Conservation (phyloP, 768 basidiomycete genomes). For the Harrya chromipes region DNA sequence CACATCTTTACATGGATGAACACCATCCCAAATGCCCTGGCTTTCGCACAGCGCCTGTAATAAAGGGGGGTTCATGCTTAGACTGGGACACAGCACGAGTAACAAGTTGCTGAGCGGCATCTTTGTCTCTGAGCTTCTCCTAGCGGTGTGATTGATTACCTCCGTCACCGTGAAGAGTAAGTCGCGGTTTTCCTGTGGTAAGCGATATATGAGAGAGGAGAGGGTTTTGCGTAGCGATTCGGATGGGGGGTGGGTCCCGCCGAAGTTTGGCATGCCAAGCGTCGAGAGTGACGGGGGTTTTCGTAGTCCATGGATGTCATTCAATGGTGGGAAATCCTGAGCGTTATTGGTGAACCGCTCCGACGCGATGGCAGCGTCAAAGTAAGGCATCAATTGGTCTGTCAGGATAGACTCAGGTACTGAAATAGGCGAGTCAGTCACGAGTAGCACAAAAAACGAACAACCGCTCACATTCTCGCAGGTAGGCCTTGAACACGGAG, state of each 20-base stretch:
- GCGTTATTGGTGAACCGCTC: slow-evolving; percentile 40
- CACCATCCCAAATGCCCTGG: slow-evolving; percentile 58
- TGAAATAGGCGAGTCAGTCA: slow-evolving; percentile 31
- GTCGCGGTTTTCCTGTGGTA: slow-evolving; percentile 82
- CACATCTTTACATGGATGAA: slow-evolving; percentile 7
- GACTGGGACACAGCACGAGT: slow-evolving; percentile 83
- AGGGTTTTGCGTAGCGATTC: slow-evolving; percentile 55
- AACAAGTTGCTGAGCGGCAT: slow-evolving; percentile 92
- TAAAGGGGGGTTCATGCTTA: slow-evolving; percentile 74
- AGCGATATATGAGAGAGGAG: slow-evolving; percentile 55
- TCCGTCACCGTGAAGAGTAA: slow-evolving; percentile 80
- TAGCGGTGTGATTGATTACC: slow-evolving; percentile 73
- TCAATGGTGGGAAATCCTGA: slow-evolving; percentile 33
- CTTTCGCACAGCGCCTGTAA: slow-evolving; percentile 72
- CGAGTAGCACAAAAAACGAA: neutral
- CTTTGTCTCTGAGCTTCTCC: slow-evolving; percentile 68
- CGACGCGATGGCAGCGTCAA: slow-evolving; percentile 70
- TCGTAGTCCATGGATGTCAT: slow-evolving; percentile 44
- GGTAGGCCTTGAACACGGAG: slow-evolving; percentile 87
- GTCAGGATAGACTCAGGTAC: slow-evolving; percentile 90
- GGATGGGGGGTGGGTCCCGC: slow-evolving; percentile 60
- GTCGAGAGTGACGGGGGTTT: slow-evolving; percentile 82
- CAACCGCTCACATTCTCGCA: slow-evolving; percentile 78
- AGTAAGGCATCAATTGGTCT: slow-evolving; percentile 61
- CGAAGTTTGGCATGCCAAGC: slow-evolving; percentile 67